These are phyloP conservation scores for Pseudopyrenochaeta lycopersici DNA, from an alignment of 2,329 filamentous ascomycete species.

Conservation along the genomic window DNA sequence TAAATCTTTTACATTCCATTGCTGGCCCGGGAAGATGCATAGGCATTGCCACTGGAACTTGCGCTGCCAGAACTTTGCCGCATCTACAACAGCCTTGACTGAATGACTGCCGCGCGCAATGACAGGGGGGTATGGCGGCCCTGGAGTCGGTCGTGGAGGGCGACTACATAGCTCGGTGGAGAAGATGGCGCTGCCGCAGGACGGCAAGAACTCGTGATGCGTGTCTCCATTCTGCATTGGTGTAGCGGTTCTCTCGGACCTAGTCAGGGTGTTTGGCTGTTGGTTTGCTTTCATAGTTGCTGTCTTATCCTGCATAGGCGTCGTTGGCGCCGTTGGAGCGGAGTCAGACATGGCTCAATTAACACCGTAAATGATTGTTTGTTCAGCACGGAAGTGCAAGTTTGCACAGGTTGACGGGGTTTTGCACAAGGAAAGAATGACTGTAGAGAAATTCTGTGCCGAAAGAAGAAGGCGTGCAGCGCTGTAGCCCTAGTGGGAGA, in stretches of 20 bases:
- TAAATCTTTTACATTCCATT: constrained; percentile 41
- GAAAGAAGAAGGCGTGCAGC: constrained; percentile 6
- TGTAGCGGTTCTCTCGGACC: constrained; percentile 9
- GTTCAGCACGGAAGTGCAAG: constrained; percentile 7
- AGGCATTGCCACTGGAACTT: constrained; percentile 35
- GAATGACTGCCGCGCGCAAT: constrained; percentile 33
- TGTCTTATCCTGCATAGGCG: constrained; percentile 1
- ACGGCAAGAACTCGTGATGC: constrained; percentile 10
- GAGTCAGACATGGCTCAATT: constrained; percentile 1
- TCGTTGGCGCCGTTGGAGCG: background rate
- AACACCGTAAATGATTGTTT: background rate
- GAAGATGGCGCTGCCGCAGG: constrained; percentile 32
- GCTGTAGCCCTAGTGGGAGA: constrained; percentile 11
- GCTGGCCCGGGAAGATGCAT: constrained; percentile 36
- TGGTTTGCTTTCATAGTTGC: constrained; percentile 2
- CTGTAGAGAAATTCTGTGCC: background rate
- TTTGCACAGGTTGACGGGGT: background rate
- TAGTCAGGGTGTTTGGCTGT: constrained; percentile 2
- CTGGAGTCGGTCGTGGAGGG: constrained; percentile 17
- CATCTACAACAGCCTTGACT: constrained; percentile 22
- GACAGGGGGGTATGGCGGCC: constrained; percentile 27
- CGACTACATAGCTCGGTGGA: constrained; percentile 38
- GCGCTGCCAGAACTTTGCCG: constrained; percentile 29
- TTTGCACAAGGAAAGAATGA: background rate
- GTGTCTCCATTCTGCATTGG: constrained; percentile 2